phyloP scores from a whole-genome alignment of 306 rosid genomes.

The Ceratonia siliqua region DNA sequence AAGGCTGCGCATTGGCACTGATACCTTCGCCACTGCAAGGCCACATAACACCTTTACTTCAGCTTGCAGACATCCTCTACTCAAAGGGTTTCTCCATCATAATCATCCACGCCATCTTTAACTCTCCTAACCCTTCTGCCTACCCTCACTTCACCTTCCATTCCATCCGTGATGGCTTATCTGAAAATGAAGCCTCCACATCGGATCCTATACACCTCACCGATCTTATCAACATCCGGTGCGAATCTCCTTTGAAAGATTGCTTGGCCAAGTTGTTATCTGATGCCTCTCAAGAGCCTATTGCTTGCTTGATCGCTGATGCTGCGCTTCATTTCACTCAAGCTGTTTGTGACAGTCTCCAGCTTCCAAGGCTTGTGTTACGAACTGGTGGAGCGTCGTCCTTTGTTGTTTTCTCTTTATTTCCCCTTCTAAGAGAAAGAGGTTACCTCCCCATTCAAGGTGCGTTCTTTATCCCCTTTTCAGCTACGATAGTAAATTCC shows the following conservation, averaged over 20 bases:
- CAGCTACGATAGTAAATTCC: neutral
- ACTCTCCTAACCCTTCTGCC: constrained; percentile 48
- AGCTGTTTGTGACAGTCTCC: constrained; percentile 22
- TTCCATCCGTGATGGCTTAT: constrained; percentile 33
- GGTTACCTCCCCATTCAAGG: constrained; percentile 56
- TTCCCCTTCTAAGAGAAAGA: constrained; percentile 27
- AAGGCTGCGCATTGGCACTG: constrained; percentile 38
- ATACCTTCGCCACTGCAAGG: constrained; percentile 58
- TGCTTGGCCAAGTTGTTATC: constrained; percentile 3
- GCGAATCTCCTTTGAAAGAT: constrained; percentile 27
- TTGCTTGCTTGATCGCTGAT: constrained; percentile 39
- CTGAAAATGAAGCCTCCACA: constrained; percentile 30
- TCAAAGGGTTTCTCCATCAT: constrained; percentile 56
- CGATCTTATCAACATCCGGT: constrained; percentile 32
- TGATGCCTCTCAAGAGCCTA: neutral
- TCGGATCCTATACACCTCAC: constrained; percentile 11
- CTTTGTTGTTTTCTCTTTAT: constrained; percentile 25
- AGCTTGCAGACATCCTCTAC: constrained; percentile 45
- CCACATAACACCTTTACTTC: constrained; percentile 60
- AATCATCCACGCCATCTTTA: constrained; percentile 48
- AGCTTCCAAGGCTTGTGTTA: constrained; percentile 27
- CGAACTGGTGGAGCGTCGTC: constrained; percentile 37
- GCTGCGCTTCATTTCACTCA: constrained; percentile 31
- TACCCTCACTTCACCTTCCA: constrained; percentile 55
- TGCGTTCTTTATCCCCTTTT: neutral